phyloP scores from a whole-genome alignment of 805 yeast genomes.

The Ogataea siamensis region DNA sequence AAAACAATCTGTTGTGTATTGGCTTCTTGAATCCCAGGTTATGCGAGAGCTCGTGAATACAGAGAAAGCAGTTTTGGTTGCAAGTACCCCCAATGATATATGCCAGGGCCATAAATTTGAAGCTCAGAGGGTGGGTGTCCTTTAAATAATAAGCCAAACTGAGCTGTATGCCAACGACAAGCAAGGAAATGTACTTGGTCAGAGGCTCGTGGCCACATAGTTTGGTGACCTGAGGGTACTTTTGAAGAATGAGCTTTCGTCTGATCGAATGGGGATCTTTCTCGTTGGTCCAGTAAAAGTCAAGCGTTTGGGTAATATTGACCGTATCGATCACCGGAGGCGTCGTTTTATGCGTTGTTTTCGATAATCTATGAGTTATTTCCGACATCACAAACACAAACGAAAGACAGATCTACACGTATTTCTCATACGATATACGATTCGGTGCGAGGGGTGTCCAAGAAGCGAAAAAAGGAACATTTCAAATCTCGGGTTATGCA shows the following conservation, averaged over 20 bases:
- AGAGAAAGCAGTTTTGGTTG: slow-evolving; percentile 78
- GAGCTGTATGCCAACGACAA: slow-evolving; percentile 70
- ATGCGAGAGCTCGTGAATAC: slow-evolving; percentile 86
- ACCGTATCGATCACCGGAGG: slow-evolving; percentile 28
- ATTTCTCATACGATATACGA: slow-evolving; percentile 9
- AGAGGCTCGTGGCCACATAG: slow-evolving; percentile 83
- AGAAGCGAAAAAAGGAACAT: slow-evolving; percentile 5
- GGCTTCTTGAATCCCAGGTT: slow-evolving; percentile 82
- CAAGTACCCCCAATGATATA: slow-evolving; percentile 84
- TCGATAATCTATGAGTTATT: slow-evolving; percentile 20
- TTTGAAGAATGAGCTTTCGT: slow-evolving; percentile 67
- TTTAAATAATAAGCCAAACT: slow-evolving; percentile 59
- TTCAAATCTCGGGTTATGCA: too few relatives aligned
- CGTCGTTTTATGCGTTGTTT: slow-evolving; percentile 21
- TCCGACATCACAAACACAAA: slow-evolving; percentile 17
- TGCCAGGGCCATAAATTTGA: slow-evolving; percentile 59
- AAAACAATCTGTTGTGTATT: slow-evolving; percentile 68
- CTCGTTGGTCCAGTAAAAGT: slow-evolving; percentile 81
- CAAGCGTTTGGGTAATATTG: slow-evolving; percentile 31
- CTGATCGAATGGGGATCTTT: slow-evolving; percentile 79
- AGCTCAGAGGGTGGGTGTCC: slow-evolving; percentile 49
- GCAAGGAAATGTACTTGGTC: slow-evolving; percentile 71
- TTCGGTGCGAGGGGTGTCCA: slow-evolving; percentile 9
- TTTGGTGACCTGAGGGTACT: slow-evolving; percentile 76
- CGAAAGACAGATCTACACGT: slow-evolving; percentile 11